Evolutionary conservation across 148 eudicot species (phyloP).

Genomic region (Gaultheria prostrata): DNA sequence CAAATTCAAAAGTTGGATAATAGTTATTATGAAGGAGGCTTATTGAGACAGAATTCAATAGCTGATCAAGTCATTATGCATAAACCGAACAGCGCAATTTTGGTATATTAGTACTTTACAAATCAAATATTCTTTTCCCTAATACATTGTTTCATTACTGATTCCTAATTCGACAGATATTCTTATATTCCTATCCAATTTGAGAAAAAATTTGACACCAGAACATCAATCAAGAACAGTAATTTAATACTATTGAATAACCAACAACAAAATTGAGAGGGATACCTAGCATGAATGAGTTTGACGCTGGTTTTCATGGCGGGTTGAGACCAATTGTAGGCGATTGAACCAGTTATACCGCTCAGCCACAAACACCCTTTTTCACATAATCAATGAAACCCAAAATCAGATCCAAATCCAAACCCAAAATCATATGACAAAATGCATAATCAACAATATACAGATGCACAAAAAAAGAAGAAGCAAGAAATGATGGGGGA

Average conservation of each 20-base stretch:
- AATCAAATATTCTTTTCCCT: too few relatives aligned
- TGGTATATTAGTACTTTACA: background rate
- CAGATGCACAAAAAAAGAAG: background rate
- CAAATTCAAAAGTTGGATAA: too few relatives aligned
- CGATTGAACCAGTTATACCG: slow-evolving; percentile 68
- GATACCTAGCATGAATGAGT: slow-evolving; percentile 78
- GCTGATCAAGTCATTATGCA: background rate
- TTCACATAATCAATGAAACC: background rate
- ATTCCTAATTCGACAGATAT: background rate
- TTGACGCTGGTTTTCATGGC: slow-evolving; percentile 83
- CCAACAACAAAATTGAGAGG: background rate
- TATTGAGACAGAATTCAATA: background rate
- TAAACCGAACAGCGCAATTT: background rate
- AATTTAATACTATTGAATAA: background rate
- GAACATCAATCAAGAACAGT: background rate
- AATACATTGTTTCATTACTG: too few relatives aligned
- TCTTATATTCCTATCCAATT: background rate
- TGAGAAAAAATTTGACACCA: background rate
- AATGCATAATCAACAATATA: background rate
- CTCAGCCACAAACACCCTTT: slow-evolving; percentile 69
- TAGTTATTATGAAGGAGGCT: background rate
- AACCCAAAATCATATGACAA: background rate
- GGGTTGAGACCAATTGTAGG: slow-evolving; percentile 88
- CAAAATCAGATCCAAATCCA: background rate
- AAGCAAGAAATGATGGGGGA: background rate